phyloP scores from a whole-genome alignment of 306 rosid species.

The Cucumis sativus region Cucumber_9930_V3 NC_026658.2:26274501-26275000 shows the following conservation, averaged over 20 bases:
- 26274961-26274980: not conserved
- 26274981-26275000: not conserved
- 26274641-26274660: slow-evolving; percentile 28
- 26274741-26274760: not conserved
- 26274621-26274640: slow-evolving; percentile 29
- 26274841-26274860: not conserved
- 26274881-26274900: not conserved
- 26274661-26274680: slow-evolving; percentile 14
- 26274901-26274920: not conserved
- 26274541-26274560: slow-evolving; percentile 13
- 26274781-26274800: not conserved
- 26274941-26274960: not conserved
- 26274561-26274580: slow-evolving; percentile 28
- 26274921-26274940: not conserved
- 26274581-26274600: slow-evolving; percentile 26
- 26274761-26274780: not conserved
- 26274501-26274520: not conserved
- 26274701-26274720: slow-evolving; percentile 9
- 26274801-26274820: not conserved
- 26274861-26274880: not conserved
- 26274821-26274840: not conserved
- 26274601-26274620: slow-evolving; percentile 15
- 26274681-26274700: slow-evolving; percentile 7
- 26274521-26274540: not conserved
- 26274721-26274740: not conserved